Base-by-base conservation (phyloP, 306 rosid species). In the Cucurbita ficifolia region DNA sequence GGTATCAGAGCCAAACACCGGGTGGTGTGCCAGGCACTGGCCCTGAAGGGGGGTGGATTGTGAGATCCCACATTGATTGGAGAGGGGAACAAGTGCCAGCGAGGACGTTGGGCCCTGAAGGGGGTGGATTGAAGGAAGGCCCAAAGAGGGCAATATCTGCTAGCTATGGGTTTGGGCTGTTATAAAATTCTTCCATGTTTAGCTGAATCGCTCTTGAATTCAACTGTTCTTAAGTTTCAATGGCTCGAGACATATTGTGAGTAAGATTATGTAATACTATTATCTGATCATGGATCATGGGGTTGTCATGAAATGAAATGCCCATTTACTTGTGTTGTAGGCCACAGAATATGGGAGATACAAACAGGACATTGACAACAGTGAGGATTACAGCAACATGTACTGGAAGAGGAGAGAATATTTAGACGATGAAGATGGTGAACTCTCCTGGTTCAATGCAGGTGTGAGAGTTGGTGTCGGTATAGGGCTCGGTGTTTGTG, bases 381-480 rank as follows among this genome's bases (percentile, higher is more conserved):
- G 59, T 13, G 57, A 75, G 7, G 48, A 67, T 40, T 39, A 58
- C 63, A 68, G 33, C 36, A 67, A 51, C 64, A 56, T 75, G 80
- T 78, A 78, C 60, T 82, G 78, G 85, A 79, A 78, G 75, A 76
- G 84, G 67, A 56, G 80, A 9, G 85, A 82, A 19, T 82, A 78
- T 46, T 29, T 70, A 61, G 82, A 82, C 3, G 73, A 74, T 29
- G 85, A 82, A 75, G 85, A 82, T 42, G 85, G 82, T 16, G 85
- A 82, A 59, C 85, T 82, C 46, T 75, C 82, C 38, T 82, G 85
- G 85, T 82, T 82, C 63, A 82, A 82, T 63, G 82, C 85, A 53
- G 85, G 85, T 19, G 82, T 82, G 58, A 78, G 85, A 72, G 85
- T 82, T 48, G 85, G 85, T 2, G 85, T 82, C 2, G 85, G 85